Percentiles rank a stretch among this genome's conserved stretches.
These are phyloP conservation scores for Nannochloris sp. DNA, from an alignment of 139 green algal species.

Conservation along the genomic window DNA sequence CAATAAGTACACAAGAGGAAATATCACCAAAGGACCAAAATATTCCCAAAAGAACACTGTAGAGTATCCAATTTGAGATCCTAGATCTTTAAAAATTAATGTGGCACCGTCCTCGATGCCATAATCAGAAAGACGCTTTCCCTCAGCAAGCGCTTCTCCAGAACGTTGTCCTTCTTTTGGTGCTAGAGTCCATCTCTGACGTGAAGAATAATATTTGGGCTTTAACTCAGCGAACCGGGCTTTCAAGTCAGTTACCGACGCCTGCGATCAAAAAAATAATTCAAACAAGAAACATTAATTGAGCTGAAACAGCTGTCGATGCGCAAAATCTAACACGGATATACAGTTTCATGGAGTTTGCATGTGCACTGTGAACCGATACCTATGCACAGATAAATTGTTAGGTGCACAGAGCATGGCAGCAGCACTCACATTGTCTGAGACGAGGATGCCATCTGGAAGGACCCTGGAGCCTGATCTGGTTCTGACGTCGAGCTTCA, in stretches of 20 bases:
- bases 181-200: constrained; percentile 72
- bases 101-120: constrained; percentile 42
- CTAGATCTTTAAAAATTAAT: constrained; percentile 94
- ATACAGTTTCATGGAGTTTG: too few species aligned
- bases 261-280: constrained; percentile 41
- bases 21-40: constrained; percentile 88
- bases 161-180: constrained; percentile 45
- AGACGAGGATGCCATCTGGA: constrained; percentile 18
- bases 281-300: too few species aligned
- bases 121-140: constrained; percentile 59
- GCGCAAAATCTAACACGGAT: too few species aligned
- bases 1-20: constrained; percentile 87
- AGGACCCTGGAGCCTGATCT: constrained; percentile 9
- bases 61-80: constrained; percentile 82
- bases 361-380: too few species aligned
- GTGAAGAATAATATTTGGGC: constrained; percentile 46
- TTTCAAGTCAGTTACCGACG: constrained; percentile 72
- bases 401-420: too few species aligned
- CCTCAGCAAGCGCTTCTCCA: constrained; percentile 43
- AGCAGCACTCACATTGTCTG: neutral
- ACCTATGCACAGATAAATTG: too few species aligned
- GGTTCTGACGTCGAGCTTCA: constrained; percentile 21
- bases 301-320: too few species aligned
- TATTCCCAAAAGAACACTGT: constrained; percentile 99
- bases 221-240: constrained; percentile 51